Conservation (phyloP, 129 eudicot genomes). For the Pulicaria dysenterica region DNA sequence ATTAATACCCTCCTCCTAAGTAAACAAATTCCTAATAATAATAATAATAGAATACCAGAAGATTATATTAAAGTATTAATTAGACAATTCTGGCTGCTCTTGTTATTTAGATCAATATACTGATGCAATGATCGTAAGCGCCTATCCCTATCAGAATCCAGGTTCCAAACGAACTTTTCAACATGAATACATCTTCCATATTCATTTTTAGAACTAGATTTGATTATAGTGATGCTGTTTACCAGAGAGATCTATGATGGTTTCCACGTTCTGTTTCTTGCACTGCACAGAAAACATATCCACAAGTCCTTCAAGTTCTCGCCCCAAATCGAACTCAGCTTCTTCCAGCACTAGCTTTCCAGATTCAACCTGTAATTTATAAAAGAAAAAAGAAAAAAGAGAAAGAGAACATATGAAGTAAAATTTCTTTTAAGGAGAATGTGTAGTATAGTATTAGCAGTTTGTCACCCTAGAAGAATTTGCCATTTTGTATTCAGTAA, state of each 20-base stretch:
- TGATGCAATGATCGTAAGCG: too few relatives aligned
- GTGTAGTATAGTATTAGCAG: neutral
- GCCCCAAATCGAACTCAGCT: conserved; percentile 79
- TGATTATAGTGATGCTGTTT: conserved; percentile 19
- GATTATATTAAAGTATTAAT: too few relatives aligned
- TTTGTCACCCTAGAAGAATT: neutral
- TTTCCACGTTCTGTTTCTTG: conserved; percentile 87
- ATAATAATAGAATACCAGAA: too few relatives aligned
- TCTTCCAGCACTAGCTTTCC: conserved; percentile 91
- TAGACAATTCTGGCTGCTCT: too few relatives aligned
- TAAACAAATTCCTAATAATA: too few relatives aligned
- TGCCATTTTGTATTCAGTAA: neutral
- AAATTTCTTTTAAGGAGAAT: conserved; percentile 17
- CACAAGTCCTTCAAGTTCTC: conserved; percentile 95
- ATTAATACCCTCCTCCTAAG: too few relatives aligned
- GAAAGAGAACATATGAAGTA: neutral
- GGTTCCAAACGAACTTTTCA: too few relatives aligned
- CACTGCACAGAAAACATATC: conserved; percentile 98
- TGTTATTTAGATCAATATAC: too few relatives aligned
- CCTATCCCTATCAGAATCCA: too few relatives aligned
- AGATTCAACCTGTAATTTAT: conserved; percentile 73
- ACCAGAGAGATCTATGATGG: conserved; percentile 91
- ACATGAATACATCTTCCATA: conserved; percentile 1
- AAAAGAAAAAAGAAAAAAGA: neutral
- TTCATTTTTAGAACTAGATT: neutral